Evolutionary conservation across 78 protist species (phyloP).

Genomic region (Speleostelium caveatum): DNA sequence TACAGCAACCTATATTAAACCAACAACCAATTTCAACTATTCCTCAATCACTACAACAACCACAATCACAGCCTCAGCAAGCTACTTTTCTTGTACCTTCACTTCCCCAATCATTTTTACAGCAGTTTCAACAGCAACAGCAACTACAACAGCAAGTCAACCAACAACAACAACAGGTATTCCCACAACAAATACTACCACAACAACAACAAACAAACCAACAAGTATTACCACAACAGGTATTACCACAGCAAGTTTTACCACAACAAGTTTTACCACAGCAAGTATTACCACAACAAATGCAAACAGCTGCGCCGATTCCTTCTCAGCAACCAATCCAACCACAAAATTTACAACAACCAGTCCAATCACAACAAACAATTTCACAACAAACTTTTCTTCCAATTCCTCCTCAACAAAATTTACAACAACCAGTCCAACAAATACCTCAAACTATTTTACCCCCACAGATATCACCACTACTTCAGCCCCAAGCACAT

Average conservation of each 20-base stretch:
- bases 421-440: not conserved
- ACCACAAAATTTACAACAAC: not conserved
- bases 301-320: not conserved
- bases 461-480: not conserved
- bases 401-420: not conserved
- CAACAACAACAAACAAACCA: not conserved
- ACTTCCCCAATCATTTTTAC: not conserved
- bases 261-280: not conserved
- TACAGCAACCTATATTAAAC: not conserved
- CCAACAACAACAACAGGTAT: not conserved
- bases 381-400: not conserved
- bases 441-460: not conserved
- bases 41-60: conserved; percentile 7
- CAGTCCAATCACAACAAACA: not conserved
- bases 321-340: not conserved
- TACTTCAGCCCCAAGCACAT: not conserved
- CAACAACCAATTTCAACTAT: conserved; percentile 2
- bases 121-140: not conserved
- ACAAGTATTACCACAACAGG: not conserved
- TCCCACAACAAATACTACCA: not conserved
- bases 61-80: too few species aligned
- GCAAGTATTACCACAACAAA: not conserved
- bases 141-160: not conserved
- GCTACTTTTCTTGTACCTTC: not conserved
- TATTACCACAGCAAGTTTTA: not conserved